A percentile compares a stretch with the other conserved stretches of the same genome.
Evolutionary conservation across 78 protist species (phyloP).

Genomic region (Dictyostelium capitatum): DNA sequence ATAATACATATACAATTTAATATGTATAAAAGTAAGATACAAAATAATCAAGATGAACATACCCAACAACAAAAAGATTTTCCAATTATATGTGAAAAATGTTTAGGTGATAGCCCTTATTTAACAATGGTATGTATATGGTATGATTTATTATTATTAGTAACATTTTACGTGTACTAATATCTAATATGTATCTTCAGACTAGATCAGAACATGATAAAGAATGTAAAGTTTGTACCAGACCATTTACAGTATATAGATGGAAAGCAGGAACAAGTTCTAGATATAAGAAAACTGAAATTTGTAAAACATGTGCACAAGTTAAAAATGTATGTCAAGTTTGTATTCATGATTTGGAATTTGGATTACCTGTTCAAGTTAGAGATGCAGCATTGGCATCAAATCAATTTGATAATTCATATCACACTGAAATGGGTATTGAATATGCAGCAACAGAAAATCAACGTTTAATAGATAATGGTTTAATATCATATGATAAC

Average conservation of each 20-base stretch:
- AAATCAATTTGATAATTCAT: slow-evolving; percentile 12
- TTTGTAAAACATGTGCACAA: slow-evolving; percentile 96
- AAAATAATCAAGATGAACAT: slow-evolving; percentile 14
- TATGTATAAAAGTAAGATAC: slow-evolving; percentile 50
- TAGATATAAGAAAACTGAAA: slow-evolving; percentile 89
- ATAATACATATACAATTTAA: not conserved
- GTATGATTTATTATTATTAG: not conserved
- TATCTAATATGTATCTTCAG: too few relatives aligned
- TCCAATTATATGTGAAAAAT: slow-evolving; percentile 94
- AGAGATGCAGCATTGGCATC: slow-evolving; percentile 87
- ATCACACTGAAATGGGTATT: slow-evolving; percentile 71
- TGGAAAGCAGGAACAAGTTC: slow-evolving; percentile 88
- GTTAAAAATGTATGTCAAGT: slow-evolving; percentile 97
- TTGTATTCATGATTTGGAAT: slow-evolving; percentile 95
- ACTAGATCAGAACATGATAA: slow-evolving; percentile 31
- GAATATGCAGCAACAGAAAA: slow-evolving; percentile 36
- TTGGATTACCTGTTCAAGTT: slow-evolving; percentile 94
- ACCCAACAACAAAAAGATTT: slow-evolving; percentile 79
- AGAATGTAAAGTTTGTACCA: slow-evolving; percentile 86
- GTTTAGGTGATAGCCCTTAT: slow-evolving; percentile 95
- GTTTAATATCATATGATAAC: slow-evolving; percentile 45
- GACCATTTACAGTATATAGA: slow-evolving; percentile 92
- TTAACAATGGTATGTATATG: slow-evolving; percentile 87
- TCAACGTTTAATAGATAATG: slow-evolving; percentile 42
- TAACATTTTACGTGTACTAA: too few relatives aligned